phyloP scores from a whole-genome alignment of 306 rosid species.

The Vigna reflexopilosa region DNA sequence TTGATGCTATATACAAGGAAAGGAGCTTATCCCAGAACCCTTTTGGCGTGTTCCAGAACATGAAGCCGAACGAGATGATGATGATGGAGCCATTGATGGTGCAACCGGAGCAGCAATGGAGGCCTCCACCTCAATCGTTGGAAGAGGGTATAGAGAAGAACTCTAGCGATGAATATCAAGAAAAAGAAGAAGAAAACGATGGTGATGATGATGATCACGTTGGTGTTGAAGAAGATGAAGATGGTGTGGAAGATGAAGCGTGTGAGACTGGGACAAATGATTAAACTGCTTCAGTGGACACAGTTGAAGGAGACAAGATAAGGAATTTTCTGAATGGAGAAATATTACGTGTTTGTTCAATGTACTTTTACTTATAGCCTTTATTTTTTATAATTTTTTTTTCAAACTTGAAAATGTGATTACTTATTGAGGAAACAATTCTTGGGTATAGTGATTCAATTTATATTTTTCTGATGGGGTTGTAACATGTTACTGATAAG shows the following conservation, averaged over 20 bases:
- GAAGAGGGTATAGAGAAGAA: conserved; percentile 14
- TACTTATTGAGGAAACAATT: conserved; percentile 1
- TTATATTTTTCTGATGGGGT: not conserved
- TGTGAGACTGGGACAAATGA: conserved; percentile 55
- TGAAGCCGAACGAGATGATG: conserved; percentile 35
- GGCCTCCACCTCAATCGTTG: conserved; percentile 46
- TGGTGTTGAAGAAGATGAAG: conserved; percentile 30
- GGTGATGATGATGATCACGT: conserved; percentile 38
- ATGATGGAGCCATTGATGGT: conserved; percentile 70
- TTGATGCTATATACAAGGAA: conserved; percentile 64
- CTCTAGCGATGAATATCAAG: conserved; percentile 23
- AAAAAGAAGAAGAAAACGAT: conserved; percentile 24
- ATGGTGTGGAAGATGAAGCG: conserved; percentile 33
- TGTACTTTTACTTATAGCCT: not conserved
- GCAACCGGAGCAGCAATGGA: conserved; percentile 78
- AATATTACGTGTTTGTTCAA: not conserved
- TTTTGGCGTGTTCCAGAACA: not conserved
- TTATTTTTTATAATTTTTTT: not conserved
- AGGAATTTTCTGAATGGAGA: conserved; percentile 35
- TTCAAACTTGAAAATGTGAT: not conserved
- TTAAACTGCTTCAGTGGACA: conserved; percentile 54
- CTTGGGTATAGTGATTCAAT: not conserved
- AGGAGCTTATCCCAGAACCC: conserved; percentile 32
- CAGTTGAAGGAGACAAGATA: conserved; percentile 57
- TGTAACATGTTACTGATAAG: not conserved